Percentiles rank a stretch among this genome's conserved stretches.
Evolutionary conservation across 164 flowering plant genomes (phyloP).

Genomic region (Magnolia changhungtana): DNA sequence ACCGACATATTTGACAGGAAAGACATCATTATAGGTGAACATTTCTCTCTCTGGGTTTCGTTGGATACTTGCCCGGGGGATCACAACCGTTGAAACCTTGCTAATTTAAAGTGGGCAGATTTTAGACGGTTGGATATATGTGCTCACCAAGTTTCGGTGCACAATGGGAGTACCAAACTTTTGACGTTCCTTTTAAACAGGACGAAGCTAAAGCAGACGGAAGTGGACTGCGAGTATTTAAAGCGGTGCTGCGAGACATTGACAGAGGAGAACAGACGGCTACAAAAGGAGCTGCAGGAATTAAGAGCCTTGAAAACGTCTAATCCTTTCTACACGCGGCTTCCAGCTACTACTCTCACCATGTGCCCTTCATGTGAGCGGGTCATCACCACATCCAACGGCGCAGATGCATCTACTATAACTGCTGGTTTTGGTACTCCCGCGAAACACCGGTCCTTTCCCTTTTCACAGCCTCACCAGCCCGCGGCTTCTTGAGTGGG

Average conservation of each 20-base stretch:
- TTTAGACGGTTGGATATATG: too few species aligned
- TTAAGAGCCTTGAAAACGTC: conserved; percentile 67
- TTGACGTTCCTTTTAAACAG: conserved; percentile 21
- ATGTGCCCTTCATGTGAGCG: conserved; percentile 95
- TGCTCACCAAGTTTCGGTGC: not conserved
- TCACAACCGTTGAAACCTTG: too few species aligned
- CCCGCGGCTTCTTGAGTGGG: conserved; percentile 19
- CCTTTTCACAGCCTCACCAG: conserved; percentile 25
- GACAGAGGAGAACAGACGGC: conserved; percentile 82
- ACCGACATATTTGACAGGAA: too few species aligned
- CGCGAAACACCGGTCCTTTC: conserved; percentile 21
- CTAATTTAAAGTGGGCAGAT: too few species aligned
- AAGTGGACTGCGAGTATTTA: conserved; percentile 92
- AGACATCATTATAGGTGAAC: too few species aligned
- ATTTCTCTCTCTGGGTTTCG: too few species aligned
- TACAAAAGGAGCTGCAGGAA: conserved; percentile 82
- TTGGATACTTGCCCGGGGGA: too few species aligned
- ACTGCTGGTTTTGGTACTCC: conserved; percentile 2
- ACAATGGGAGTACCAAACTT: not conserved
- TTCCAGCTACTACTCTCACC: conserved; percentile 89
- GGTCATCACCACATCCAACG: conserved; percentile 45
- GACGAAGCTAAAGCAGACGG: conserved; percentile 93
- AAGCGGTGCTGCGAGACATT: conserved; percentile 82
- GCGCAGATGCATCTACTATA: conserved; percentile 13
- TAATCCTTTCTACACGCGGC: conserved; percentile 83